Evolutionary conservation across 208 protist species (phyloP).

Genomic region (Leptomonas seymouri): DNA sequence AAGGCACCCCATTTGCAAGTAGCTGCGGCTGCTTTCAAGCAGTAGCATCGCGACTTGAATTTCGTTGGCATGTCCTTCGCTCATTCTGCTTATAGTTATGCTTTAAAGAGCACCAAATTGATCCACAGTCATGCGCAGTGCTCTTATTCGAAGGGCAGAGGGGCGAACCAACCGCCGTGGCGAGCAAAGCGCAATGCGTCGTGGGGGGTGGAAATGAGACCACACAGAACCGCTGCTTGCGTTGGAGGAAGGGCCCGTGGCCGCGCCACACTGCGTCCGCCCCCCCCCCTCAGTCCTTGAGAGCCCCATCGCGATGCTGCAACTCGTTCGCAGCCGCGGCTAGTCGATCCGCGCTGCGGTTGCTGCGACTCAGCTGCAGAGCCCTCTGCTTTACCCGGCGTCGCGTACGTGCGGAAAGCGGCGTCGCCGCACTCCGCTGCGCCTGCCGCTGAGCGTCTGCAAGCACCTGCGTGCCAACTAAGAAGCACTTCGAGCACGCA

Average conservation of each 20-base stretch:
- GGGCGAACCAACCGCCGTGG: no score
- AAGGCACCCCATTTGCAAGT: no score
- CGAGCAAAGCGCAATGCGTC: no score
- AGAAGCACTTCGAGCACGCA: constrained; percentile 81
- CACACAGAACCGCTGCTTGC: background rate
- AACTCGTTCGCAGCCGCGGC: constrained; percentile 44
- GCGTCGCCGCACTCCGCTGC: background rate
- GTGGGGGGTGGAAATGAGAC: no score
- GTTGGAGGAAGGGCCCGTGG: background rate
- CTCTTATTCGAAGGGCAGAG: no score
- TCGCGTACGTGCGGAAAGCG: constrained; percentile 11
- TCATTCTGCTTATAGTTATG: background rate
- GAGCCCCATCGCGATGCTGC: constrained; percentile 31
- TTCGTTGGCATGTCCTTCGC: background rate
- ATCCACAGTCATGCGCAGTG: no score
- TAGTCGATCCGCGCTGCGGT: constrained; percentile 35
- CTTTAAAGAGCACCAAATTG: no score
- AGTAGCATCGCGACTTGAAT: no score
- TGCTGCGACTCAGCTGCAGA: constrained; percentile 28
- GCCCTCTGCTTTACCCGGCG: constrained; percentile 22
- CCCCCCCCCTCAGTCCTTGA: constrained; percentile 43
- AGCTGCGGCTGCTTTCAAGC: no score
- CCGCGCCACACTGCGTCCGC: background rate
- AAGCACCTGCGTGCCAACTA: constrained; percentile 31
- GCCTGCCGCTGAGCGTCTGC: constrained; percentile 19